Percentiles rank a stretch among this genome's conserved stretches.
phyloP scores from a whole-genome alignment of 2,329 filamentous ascomycete genomes.

The Xylaria digitata region DNA sequence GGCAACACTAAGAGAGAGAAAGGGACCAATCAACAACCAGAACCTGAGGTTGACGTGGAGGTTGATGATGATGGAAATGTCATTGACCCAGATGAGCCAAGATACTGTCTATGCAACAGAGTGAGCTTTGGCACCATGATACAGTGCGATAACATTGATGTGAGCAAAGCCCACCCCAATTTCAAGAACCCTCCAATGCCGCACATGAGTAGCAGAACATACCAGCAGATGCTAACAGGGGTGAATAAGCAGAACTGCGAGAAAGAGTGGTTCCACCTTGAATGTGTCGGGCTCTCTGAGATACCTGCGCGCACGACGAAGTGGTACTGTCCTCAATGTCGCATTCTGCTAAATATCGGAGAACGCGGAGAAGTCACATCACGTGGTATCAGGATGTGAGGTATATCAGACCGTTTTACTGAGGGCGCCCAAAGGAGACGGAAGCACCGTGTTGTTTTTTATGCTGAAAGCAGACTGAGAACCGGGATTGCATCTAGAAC shows the following conservation, averaged over 20 bases:
- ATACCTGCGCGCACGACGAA: slow-evolving; percentile 79
- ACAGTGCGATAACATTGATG: slow-evolving; percentile 81
- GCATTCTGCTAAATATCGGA: slow-evolving; percentile 70
- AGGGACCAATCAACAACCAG: slow-evolving; percentile 53
- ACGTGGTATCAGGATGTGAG: slow-evolving; percentile 63
- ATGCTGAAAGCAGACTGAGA: not conserved
- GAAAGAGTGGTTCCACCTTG: slow-evolving; percentile 86
- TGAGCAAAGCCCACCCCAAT: slow-evolving; percentile 57
- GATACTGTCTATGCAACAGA: slow-evolving; percentile 82
- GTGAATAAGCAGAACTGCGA: slow-evolving; percentile 69
- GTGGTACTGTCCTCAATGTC: slow-evolving; percentile 87
- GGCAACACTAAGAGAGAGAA: slow-evolving; percentile 52
- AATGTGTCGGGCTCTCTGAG: slow-evolving; percentile 76
- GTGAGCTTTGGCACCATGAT: slow-evolving; percentile 89
- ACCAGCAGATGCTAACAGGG: slow-evolving; percentile 43
- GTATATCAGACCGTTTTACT: not conserved
- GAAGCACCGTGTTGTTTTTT: not conserved
- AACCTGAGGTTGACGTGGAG: slow-evolving; percentile 64
- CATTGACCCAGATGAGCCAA: slow-evolving; percentile 79
- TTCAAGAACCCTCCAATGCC: slow-evolving; percentile 12
- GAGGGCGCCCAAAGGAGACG: not conserved
- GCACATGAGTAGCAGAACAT: slow-evolving; percentile 25
- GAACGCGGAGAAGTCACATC: slow-evolving; percentile 72
- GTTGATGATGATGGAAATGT: slow-evolving; percentile 75
- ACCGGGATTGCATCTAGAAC: not conserved